A percentile compares a stretch with the other conserved stretches of the same genome.
phyloP scores from a whole-genome alignment of 257 asterid species.

The Petunia axillaris region DNA sequence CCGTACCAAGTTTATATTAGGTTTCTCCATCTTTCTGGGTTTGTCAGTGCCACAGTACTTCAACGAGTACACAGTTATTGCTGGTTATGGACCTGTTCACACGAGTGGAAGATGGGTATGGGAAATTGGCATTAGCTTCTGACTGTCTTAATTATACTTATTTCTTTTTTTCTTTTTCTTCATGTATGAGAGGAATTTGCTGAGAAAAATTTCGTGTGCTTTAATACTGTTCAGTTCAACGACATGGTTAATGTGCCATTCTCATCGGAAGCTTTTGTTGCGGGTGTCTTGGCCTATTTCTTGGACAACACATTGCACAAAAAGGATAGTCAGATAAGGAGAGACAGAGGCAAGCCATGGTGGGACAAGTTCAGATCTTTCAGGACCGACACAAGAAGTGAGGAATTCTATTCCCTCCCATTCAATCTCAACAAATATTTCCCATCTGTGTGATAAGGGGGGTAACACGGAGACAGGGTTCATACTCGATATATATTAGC shows the following conservation, averaged over 20 bases:
- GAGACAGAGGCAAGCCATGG: conserved; percentile 94
- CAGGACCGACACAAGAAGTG: conserved; percentile 77
- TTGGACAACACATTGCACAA: conserved; percentile 83
- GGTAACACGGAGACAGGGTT: conserved; percentile 23
- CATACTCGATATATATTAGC: conserved; percentile 7
- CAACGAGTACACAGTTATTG: conserved; percentile 82
- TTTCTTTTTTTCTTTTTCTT: background rate
- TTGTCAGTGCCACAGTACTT: conserved; percentile 90
- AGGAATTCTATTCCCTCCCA: conserved; percentile 92
- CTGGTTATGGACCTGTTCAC: conserved; percentile 82
- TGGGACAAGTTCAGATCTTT: conserved; percentile 89
- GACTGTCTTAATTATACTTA: background rate
- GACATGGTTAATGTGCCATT: conserved; percentile 81
- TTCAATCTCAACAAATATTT: conserved; percentile 89
- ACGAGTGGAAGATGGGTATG: conserved; percentile 87
- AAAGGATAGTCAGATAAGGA: conserved; percentile 64
- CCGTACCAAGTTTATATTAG: conserved; percentile 79
- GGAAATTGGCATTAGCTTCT: conserved; percentile 14
- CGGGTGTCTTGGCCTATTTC: conserved; percentile 79
- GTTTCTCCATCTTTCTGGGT: conserved; percentile 84
- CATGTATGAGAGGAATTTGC: background rate
- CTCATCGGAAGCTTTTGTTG: conserved; percentile 91
- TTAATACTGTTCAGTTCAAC: conserved; percentile 61
- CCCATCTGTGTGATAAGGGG: conserved; percentile 67
- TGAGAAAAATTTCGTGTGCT: conserved; percentile 6